Percentiles rank a stretch among this genome's conserved stretches.
These are phyloP conservation scores for Ceratocystis lukuohia DNA, from an alignment of 2,329 filamentous ascomycete species.

Conservation along the genomic window DNA sequence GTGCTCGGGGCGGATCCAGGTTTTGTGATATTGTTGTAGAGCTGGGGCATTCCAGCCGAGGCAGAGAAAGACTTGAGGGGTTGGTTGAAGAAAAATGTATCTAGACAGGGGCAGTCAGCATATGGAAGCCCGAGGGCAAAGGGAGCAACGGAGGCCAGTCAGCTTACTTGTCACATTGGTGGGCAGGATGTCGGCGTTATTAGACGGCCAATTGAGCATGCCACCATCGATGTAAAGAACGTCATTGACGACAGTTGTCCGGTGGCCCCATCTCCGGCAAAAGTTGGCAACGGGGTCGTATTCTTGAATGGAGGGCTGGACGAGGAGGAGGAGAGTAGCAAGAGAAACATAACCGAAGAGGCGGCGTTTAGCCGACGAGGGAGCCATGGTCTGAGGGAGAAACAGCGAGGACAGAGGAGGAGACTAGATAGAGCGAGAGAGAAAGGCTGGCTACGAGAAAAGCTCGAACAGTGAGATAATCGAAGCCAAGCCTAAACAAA, in stretches of 20 bases:
- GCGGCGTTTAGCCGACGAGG: not conserved
- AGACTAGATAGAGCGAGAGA: not conserved
- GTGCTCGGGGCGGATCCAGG: conserved; percentile 40
- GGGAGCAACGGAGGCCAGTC: not conserved
- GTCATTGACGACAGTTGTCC: conserved; percentile 45
- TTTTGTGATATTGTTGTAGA: conserved; percentile 46
- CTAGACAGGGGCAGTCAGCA: conserved; percentile 12
- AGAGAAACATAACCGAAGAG: not conserved
- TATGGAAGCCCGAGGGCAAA: not conserved
- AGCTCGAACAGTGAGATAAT: not conserved
- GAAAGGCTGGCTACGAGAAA: not conserved
- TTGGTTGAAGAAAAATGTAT: conserved; percentile 37
- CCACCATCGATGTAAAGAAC: conserved; percentile 52
- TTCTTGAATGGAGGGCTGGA: conserved; percentile 24
- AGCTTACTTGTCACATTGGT: conserved; percentile 45
- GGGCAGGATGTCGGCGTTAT: conserved; percentile 30
- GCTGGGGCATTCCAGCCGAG: conserved; percentile 36
- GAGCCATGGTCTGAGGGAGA: not conserved
- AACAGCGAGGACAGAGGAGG: not conserved
- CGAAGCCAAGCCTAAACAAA: too few species aligned
- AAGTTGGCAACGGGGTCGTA: conserved; percentile 42
- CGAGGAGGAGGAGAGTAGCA: conserved; percentile 3
- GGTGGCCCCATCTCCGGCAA: conserved; percentile 43
- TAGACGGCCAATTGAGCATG: conserved; percentile 40
- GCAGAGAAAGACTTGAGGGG: conserved; percentile 35